A percentile compares a stretch with the other conserved stretches of the same genome.
phyloP scores from a whole-genome alignment of 2,329 filamentous ascomycete species.

The Juglanconis oblonga region DNA sequence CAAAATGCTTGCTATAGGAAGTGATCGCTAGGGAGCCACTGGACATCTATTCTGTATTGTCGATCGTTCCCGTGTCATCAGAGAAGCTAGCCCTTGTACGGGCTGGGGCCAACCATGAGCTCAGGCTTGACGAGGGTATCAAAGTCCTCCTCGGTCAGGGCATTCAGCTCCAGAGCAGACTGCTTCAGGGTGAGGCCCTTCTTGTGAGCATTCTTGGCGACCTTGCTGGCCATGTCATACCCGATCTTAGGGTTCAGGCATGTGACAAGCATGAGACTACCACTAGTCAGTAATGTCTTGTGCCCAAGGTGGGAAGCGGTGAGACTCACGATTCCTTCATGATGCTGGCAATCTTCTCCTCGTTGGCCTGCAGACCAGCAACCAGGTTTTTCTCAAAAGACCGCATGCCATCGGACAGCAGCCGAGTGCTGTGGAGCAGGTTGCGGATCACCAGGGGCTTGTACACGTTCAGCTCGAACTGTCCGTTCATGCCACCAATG shows the following conservation, averaged over 20 bases:
- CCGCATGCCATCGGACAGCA: conserved; percentile 88
- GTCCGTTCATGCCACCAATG: conserved; percentile 93
- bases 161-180: conserved; percentile 89
- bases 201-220: conserved; percentile 98
- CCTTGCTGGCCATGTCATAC: conserved; percentile 95
- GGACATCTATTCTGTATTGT: too few species aligned
- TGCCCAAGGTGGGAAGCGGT: neutral
- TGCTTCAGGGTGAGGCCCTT: conserved; percentile 93
- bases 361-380: conserved; percentile 83
- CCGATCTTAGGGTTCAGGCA: conserved; percentile 97
- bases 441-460: conserved; percentile 96
- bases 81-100: conserved; percentile 48
- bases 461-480: conserved; percentile 99
- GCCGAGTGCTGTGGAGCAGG: conserved; percentile 84
- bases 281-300: neutral
- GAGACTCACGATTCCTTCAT: conserved; percentile 84
- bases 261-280: conserved; percentile 95
- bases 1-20: neutral
- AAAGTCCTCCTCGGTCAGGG: conserved; percentile 84
- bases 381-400: conserved; percentile 96
- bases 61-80: neutral
- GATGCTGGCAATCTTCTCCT: conserved; percentile 84
- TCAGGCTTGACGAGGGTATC: conserved; percentile 87
- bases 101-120: conserved; percentile 85
- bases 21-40: neutral